These are phyloP conservation scores for Lactifluus pinguis DNA, from an alignment of 768 basidiomycete genomes.

Conservation along the genomic window DNA sequence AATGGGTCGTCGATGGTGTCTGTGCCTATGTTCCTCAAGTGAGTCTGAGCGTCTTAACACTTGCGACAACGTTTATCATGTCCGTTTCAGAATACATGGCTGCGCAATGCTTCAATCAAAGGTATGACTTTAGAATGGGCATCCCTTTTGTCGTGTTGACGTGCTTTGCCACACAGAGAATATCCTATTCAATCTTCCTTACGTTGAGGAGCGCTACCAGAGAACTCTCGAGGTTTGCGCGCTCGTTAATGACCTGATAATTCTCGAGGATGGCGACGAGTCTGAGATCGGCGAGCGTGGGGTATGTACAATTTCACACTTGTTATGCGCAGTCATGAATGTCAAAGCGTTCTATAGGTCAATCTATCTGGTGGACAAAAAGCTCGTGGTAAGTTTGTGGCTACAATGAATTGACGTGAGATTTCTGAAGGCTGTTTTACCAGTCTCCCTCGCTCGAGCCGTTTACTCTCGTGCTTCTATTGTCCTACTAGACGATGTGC, in stretches of 20 bases:
- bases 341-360: constrained; percentile 23
- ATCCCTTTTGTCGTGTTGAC: not conserved
- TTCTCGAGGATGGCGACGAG: constrained; percentile 82
- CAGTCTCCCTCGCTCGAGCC: constrained; percentile 72
- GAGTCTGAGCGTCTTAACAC: constrained; percentile 13
- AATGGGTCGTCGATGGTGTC: constrained; percentile 71
- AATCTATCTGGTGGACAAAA: constrained; percentile 49
- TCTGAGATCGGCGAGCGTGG: constrained; percentile 85
- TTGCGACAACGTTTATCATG: constrained; percentile 12
- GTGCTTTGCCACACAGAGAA: constrained; percentile 35
- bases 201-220: constrained; percentile 61
- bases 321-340: not conserved
- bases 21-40: constrained; percentile 86
- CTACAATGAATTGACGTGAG: not conserved
- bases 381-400: constrained; percentile 35
- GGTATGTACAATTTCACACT: constrained; percentile 30
- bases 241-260: constrained; percentile 63
- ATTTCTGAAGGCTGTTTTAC: not conserved
- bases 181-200: constrained; percentile 75
- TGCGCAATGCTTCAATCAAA: constrained; percentile 63
- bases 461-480: constrained; percentile 83
- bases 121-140: constrained; percentile 24
- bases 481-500: constrained; percentile 78
- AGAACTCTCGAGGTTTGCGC: constrained; percentile 73
- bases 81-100: constrained; percentile 41